Evolutionary conservation across 2,329 filamentous ascomycete species (phyloP).

Genomic region (Scedosporium apiospermum): DNA sequence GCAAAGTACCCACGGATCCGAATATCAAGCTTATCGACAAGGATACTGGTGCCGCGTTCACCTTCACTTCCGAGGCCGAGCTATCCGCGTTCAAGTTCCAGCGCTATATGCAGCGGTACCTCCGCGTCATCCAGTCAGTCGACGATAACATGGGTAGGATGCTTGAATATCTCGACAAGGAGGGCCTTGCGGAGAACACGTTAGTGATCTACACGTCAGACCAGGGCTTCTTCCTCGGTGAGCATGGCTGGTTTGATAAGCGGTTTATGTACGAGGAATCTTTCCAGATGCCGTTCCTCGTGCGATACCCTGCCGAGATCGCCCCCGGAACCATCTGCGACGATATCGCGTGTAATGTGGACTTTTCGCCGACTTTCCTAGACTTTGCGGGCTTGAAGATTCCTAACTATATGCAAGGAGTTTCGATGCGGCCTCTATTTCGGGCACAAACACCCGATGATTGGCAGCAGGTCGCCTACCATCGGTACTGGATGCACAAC

Average conservation of each 20-base stretch:
- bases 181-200: constrained; percentile 33
- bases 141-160: constrained; percentile 42
- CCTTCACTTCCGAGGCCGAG: constrained; percentile 29
- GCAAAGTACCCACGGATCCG: too few species aligned
- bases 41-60: constrained; percentile 34
- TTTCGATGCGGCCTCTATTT: constrained; percentile 29
- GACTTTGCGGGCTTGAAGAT: constrained; percentile 29
- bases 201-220: constrained; percentile 44
- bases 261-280: constrained; percentile 49
- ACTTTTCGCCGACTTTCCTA: constrained; percentile 41
- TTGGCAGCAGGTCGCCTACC: constrained; percentile 44
- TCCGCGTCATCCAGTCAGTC: constrained; percentile 40
- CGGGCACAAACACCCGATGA: constrained; percentile 25
- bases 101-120: constrained; percentile 45
- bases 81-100: constrained; percentile 45
- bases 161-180: constrained; percentile 33
- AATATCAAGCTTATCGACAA: constrained; percentile 29
- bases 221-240: constrained; percentile 46
- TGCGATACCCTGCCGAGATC: constrained; percentile 35
- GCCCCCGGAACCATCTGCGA: constrained; percentile 25
- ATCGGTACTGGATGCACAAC: constrained; percentile 47
- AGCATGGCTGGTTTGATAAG: constrained; percentile 50
- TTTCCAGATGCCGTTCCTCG: constrained; percentile 46
- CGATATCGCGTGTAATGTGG: constrained; percentile 44
- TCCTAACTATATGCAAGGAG: constrained; percentile 43